phyloP scores from a whole-genome alignment of 2,329 filamentous ascomycete species.

The Penicillium sp. region DNA sequence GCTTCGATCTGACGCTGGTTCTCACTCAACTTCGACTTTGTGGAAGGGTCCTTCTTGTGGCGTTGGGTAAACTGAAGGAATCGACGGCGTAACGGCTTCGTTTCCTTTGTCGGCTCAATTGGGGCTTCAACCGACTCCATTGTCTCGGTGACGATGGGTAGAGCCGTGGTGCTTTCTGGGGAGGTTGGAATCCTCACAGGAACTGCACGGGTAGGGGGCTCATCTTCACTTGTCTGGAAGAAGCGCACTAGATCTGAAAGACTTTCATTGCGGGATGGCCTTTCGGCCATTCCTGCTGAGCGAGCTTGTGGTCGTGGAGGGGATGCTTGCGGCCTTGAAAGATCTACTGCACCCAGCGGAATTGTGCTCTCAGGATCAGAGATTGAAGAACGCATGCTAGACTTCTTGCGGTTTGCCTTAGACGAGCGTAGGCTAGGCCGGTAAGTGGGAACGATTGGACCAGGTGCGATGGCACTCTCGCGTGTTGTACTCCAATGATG shows the following conservation, averaged over 20 bases:
- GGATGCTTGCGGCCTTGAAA: slow-evolving; percentile 10
- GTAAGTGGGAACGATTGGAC: slow-evolving; percentile 31
- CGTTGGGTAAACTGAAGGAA: slow-evolving; percentile 31
- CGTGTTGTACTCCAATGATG: slow-evolving; percentile 23
- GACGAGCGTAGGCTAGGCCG: slow-evolving; percentile 23
- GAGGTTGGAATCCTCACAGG: slow-evolving; percentile 9
- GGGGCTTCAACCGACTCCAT: slow-evolving; percentile 16
- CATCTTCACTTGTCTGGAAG: slow-evolving; percentile 27
- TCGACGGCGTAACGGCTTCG: slow-evolving; percentile 29
- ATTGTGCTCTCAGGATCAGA: slow-evolving; percentile 11
- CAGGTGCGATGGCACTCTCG: slow-evolving; percentile 27
- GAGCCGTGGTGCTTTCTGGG: slow-evolving; percentile 23
- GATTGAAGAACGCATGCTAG: slow-evolving; percentile 21
- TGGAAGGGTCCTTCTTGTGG: slow-evolving; percentile 22
- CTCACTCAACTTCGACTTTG: slow-evolving; percentile 22
- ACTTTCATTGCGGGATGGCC: slow-evolving; percentile 26
- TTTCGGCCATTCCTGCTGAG: slow-evolving; percentile 28
- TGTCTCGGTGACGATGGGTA: slow-evolving; percentile 17
- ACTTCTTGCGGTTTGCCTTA: slow-evolving; percentile 19
- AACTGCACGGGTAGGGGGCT: slow-evolving; percentile 7
- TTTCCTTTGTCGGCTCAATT: slow-evolving; percentile 4
- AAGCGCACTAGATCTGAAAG: slow-evolving; percentile 33
- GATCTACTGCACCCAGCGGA: slow-evolving; percentile 6
- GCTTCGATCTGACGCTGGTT: slow-evolving; percentile 24
- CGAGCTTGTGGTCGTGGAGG: slow-evolving; percentile 21